phyloP scores from a whole-genome alignment of 805 yeast species.

The Candida silvicultrix region DNA sequence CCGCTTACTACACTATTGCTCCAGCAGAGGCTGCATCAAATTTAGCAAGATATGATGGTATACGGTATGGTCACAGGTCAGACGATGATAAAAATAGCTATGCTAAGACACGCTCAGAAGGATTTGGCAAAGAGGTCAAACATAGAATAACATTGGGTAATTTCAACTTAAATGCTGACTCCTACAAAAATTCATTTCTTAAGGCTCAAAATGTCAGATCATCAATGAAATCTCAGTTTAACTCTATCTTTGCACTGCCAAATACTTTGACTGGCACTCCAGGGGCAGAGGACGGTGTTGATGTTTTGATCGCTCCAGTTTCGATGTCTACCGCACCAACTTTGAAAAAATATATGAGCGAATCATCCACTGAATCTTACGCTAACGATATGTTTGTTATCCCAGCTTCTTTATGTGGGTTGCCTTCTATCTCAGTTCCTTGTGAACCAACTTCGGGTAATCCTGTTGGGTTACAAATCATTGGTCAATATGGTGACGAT shows the following conservation, averaged over 20 bases:
- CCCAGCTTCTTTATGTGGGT: slow-evolving; percentile 87
- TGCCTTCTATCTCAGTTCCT: slow-evolving; percentile 83
- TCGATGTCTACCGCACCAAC: slow-evolving; percentile 51
- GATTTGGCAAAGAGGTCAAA: slow-evolving; percentile 80
- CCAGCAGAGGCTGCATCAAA: slow-evolving; percentile 95
- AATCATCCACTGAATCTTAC: slow-evolving; percentile 54
- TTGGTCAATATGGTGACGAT: slow-evolving; percentile 87
- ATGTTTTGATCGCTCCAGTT: slow-evolving; percentile 72
- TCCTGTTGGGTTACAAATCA: slow-evolving; percentile 68
- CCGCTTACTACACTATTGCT: slow-evolving; percentile 81
- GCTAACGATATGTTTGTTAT: slow-evolving; percentile 81
- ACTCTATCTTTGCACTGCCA: slow-evolving; percentile 47
- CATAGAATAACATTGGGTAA: slow-evolving; percentile 82
- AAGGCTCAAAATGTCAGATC: slow-evolving; percentile 69
- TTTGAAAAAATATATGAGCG: slow-evolving; percentile 37
- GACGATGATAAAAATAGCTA: slow-evolving; percentile 34
- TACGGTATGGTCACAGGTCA: slow-evolving; percentile 68
- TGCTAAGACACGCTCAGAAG: slow-evolving; percentile 52
- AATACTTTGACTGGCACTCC: slow-evolving; percentile 23
- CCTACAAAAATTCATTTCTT: slow-evolving; percentile 64
- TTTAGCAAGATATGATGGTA: slow-evolving; percentile 83
- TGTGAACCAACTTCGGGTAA: slow-evolving; percentile 25
- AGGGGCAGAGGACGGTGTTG: slow-evolving; percentile 37
- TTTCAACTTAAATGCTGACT: slow-evolving; percentile 70
- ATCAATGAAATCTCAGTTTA: slow-evolving; percentile 57